These are phyloP conservation scores for Chimonanthus salicifolius DNA, from an alignment of 164 flowering plant species.

Conservation along the genomic window DNA sequence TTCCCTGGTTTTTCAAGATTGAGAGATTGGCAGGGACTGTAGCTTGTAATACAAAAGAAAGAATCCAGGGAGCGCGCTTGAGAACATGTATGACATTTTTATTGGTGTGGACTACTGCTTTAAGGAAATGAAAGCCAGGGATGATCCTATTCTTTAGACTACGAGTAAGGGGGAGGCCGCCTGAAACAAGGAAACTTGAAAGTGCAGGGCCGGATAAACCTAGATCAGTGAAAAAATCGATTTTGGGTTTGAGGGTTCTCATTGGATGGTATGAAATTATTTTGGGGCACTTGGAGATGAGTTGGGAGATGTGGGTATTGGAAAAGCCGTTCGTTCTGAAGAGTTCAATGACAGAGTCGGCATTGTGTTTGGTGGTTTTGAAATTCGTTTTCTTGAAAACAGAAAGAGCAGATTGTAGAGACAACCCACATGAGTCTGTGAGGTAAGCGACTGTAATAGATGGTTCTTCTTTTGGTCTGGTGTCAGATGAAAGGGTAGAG, in stretches of 20 bases:
- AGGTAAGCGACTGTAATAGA: background rate
- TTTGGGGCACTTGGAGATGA: conserved; percentile 7
- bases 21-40: conserved; percentile 8
- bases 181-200: background rate
- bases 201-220: conserved; percentile 18
- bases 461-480: too few species aligned
- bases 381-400: background rate
- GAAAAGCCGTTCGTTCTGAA: background rate
- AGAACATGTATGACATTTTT: conserved; percentile 8
- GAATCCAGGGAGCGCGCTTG: conserved; percentile 1
- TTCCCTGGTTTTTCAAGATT: conserved; percentile 18
- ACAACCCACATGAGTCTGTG: background rate
- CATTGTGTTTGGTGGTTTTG: background rate
- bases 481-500: background rate
- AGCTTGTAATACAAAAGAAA: background rate
- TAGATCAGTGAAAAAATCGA: conserved; percentile 26
- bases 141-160: conserved; percentile 23
- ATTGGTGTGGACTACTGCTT: conserved; percentile 9
- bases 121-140: conserved; percentile 20
- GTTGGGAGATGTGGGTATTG: background rate
- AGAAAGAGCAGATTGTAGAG: background rate
- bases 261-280: conserved; percentile 19
- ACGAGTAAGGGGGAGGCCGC: conserved; percentile 6
- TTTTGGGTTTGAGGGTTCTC: conserved; percentile 30
- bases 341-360: background rate